Conservation (phyloP, 2,329 filamentous ascomycete species). For the Beauveria bassiana region DNA sequence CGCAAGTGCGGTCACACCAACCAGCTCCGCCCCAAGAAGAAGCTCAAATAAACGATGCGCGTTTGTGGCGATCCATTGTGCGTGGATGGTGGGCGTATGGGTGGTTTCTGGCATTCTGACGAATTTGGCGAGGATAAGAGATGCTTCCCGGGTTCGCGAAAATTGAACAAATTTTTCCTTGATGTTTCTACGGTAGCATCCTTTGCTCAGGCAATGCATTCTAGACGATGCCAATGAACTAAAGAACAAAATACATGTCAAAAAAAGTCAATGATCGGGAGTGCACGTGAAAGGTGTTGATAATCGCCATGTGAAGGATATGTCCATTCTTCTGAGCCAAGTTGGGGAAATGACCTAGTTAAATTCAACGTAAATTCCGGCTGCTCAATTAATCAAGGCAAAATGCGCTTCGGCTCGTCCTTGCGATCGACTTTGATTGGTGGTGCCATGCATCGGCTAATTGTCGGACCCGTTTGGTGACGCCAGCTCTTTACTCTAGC, state of each 20-base stretch:
- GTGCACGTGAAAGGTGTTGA: background rate
- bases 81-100: slow-evolving; percentile 37
- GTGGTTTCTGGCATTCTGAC: slow-evolving; percentile 31
- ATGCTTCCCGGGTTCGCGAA: slow-evolving; percentile 25
- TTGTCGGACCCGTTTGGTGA: background rate
- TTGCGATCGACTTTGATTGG: background rate
- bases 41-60: slow-evolving; percentile 66
- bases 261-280: background rate
- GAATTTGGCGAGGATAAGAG: slow-evolving; percentile 25
- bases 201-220: slow-evolving; percentile 30
- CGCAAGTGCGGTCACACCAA: slow-evolving; percentile 99
- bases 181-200: slow-evolving; percentile 35
- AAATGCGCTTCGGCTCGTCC: background rate
- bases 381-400: background rate
- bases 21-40: slow-evolving; percentile 99
- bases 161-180: slow-evolving; percentile 17
- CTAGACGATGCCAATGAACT: slow-evolving; percentile 26
- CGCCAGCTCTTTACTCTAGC: background rate
- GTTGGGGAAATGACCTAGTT: background rate
- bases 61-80: slow-evolving; percentile 12
- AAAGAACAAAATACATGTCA: background rate
- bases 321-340: background rate
- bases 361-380: too few species aligned
- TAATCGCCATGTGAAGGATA: too few species aligned
- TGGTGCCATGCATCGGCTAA: background rate